Percentiles rank a stretch among this genome's conserved stretches.
Conservation (phyloP, 2,329 filamentous ascomycete species). For the Fonsecaea pugnacius region DNA sequence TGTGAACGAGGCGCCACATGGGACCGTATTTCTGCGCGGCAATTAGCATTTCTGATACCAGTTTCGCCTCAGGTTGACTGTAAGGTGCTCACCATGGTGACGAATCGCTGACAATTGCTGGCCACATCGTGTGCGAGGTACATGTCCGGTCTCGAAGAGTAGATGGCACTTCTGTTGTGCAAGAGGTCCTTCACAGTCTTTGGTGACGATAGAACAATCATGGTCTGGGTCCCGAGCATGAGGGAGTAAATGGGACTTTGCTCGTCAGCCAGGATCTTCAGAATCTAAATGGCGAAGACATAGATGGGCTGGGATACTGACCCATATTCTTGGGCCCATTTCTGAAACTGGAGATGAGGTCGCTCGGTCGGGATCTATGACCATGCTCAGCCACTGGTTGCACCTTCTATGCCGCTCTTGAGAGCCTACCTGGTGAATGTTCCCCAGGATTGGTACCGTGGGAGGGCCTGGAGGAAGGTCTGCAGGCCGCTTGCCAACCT, state of each 20-base stretch:
- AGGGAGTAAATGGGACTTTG: conserved; percentile 53
- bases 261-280: neutral
- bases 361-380: conserved; percentile 49
- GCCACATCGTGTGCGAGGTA: conserved; percentile 48
- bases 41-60: neutral
- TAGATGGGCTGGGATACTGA: neutral
- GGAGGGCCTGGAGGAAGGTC: conserved; percentile 56
- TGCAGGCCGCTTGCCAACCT: conserved; percentile 34
- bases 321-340: conserved; percentile 59
- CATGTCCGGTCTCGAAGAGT: conserved; percentile 54
- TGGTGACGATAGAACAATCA: conserved; percentile 55
- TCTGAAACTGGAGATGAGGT: conserved; percentile 53
- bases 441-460: conserved; percentile 57
- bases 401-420: neutral
- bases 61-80: no score
- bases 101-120: conserved; percentile 30
- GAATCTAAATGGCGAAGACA: neutral
- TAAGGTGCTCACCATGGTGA: conserved; percentile 29
- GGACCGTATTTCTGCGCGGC: conserved; percentile 26
- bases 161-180: conserved; percentile 55
- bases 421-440: conserved; percentile 48
- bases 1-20: conserved; percentile 30
- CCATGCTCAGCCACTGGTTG: neutral
- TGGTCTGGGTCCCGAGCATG: conserved; percentile 54
- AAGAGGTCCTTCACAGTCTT: conserved; percentile 57